A percentile compares a stretch with the other conserved stretches of the same genome.
Conservation (phyloP, 1,284 basidiomycete genomes). For the Ustilago lituana region DNA sequence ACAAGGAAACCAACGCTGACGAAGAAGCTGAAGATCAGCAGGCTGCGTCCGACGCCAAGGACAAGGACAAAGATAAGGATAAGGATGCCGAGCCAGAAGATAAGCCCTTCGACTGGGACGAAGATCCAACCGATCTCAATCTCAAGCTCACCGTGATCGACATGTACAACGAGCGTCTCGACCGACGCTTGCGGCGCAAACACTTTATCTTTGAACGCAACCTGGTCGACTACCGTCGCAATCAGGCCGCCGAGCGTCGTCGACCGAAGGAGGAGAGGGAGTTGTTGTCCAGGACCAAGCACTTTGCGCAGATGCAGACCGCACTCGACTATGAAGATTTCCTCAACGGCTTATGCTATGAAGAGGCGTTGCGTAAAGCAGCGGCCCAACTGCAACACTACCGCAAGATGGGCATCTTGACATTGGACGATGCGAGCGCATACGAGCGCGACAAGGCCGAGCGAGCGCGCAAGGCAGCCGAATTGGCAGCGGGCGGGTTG, state of each 20-base stretch:
- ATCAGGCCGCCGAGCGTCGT: constrained; percentile 89
- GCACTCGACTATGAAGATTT: constrained; percentile 90
- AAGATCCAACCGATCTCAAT: constrained; percentile 79
- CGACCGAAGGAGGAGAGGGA: constrained; percentile 90
- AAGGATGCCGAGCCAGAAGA: constrained; percentile 55
- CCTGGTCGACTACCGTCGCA: constrained; percentile 84
- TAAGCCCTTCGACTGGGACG: constrained; percentile 72
- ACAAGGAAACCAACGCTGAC: constrained; percentile 42
- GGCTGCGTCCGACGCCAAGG: constrained; percentile 47
- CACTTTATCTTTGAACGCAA: constrained; percentile 92
- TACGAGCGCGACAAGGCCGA: constrained; percentile 64
- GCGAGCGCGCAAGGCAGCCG: constrained; percentile 54
- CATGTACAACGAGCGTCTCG: constrained; percentile 91
- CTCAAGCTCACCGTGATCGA: constrained; percentile 90
- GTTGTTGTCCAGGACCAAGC: constrained; percentile 85
- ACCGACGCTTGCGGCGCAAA: constrained; percentile 86
- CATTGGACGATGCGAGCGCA: constrained; percentile 57
- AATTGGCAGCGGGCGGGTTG: constrained; percentile 60
- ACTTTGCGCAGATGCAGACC: constrained; percentile 91
- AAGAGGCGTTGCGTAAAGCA: constrained; percentile 61
- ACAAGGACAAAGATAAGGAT: constrained; percentile 53
- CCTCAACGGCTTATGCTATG: constrained; percentile 80
- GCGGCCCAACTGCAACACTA: constrained; percentile 64
- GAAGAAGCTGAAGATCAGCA: constrained; percentile 25
- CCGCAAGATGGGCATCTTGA: constrained; percentile 61